Evolutionary conservation across 1,284 basidiomycete species (phyloP).

Genomic region (Ceratobasidium sp.): DNA sequence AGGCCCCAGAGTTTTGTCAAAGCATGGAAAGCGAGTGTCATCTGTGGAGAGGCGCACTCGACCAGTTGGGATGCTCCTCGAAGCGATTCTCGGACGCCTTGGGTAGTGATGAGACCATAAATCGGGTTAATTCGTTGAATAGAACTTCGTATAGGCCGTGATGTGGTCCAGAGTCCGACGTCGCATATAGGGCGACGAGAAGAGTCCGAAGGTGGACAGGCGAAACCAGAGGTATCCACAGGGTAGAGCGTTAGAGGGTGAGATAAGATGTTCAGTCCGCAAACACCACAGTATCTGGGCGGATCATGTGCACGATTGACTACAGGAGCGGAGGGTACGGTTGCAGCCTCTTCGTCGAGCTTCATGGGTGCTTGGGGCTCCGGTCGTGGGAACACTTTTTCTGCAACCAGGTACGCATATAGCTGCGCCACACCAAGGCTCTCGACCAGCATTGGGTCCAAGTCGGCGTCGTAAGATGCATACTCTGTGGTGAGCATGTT

Average conservation of each 20-base stretch:
- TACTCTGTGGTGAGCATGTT: constrained; percentile 25
- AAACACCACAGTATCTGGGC: constrained; percentile 21
- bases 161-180: constrained; percentile 31
- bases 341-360: constrained; percentile 8
- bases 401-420: constrained; percentile 17
- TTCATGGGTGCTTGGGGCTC: background rate
- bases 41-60: constrained; percentile 32
- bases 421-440: constrained; percentile 11
- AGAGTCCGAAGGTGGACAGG: constrained; percentile 2
- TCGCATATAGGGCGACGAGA: constrained; percentile 28
- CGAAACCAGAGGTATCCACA: constrained; percentile 21
- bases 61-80: constrained; percentile 35
- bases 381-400: constrained; percentile 33
- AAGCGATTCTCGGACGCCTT: constrained; percentile 16
- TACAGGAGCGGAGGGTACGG: background rate
- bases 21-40: constrained; percentile 34
- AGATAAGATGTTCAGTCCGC: constrained; percentile 17
- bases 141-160: constrained; percentile 1
- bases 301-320: background rate
- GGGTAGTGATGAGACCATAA: constrained; percentile 36
- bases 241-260: constrained; percentile 21
- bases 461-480: constrained; percentile 29
- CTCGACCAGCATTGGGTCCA: constrained; percentile 27
- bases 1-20: constrained; percentile 23
- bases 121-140: constrained; percentile 24